Evolutionary conservation across 2,329 filamentous ascomycete genomes (phyloP), one percentile per base, ranked within the genome.

Genomic region (Neonectria magnoliae): DNA sequence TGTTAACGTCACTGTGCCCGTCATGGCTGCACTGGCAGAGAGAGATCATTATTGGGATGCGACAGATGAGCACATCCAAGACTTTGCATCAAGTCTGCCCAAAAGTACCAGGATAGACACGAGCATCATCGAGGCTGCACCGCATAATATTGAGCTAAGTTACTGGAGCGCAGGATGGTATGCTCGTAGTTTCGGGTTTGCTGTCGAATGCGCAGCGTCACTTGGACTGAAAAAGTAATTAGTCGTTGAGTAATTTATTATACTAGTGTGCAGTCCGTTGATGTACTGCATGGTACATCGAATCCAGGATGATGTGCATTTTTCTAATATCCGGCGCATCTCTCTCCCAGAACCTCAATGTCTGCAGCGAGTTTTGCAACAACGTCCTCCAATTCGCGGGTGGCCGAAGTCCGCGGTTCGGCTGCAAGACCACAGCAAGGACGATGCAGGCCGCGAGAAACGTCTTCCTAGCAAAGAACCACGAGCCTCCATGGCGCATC

Each of bases 141-240:
- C 70, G 5, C 70, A 72, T 51, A 67, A 68, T n/a, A 57, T 70
- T 8, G 70, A 72, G 42, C 18, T 72, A 16, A 72, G 70, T 11
- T 65, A 72, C 25, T 72, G 69, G 69, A 47, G 59, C 3, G 29
- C 57, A 0, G 69, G 69, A 1, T 72, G 68, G 68, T 72, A 72
- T 29, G 68, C 68, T 3, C 59, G 70, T 4, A 54, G 64, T 29
- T 72, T 72, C 31, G 70, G 69, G 0, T 72, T 72, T 51, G 70
- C 69, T 0, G 14, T 68, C 7, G 69, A 72, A 18, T 71, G 68
- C 33, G 69, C 70, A 11, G 54, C 48, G 13, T 71, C 68, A 13
- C 50, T 65, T 50, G 59, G 41, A 9, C 27, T 62, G 44, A 36
- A 13, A 9, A 33, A 56, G 18, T 53, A n/a, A 57, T 44, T 20